Percentiles rank a stretch among this genome's conserved stretches.
These are phyloP conservation scores for Morella rubra DNA, from an alignment of 306 rosid species.

Conservation along the genomic window DNA sequence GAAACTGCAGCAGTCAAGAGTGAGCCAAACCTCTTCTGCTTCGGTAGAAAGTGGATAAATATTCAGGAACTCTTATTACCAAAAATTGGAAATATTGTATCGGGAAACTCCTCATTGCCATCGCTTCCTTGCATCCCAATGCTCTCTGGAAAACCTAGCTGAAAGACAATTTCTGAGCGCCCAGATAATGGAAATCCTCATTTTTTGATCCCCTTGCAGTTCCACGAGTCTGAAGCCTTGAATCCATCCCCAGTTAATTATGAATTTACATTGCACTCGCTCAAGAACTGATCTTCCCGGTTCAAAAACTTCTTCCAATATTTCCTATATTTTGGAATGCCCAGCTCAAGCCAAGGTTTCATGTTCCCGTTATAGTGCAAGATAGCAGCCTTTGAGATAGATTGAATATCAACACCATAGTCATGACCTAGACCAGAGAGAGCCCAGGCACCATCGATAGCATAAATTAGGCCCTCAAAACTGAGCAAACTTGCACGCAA, in stretches of 20 bases:
- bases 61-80: conserved; percentile 54
- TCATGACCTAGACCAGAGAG: conserved; percentile 81
- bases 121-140: conserved; percentile 42
- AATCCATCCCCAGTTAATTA: conserved; percentile 35
- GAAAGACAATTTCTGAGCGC: conserved; percentile 40
- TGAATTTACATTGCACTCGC: conserved; percentile 91
- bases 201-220: conserved; percentile 41
- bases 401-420: conserved; percentile 52
- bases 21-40: conserved; percentile 25
- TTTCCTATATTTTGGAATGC: conserved; percentile 74
- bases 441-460: conserved; percentile 72
- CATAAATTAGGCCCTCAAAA: conserved; percentile 62
- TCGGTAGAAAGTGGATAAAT: conserved; percentile 36
- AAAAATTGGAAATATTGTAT: conserved; percentile 47
- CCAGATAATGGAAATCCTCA: conserved; percentile 44
- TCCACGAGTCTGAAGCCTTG: conserved; percentile 40
- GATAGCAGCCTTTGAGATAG: conserved; percentile 51
- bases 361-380: conserved; percentile 93
- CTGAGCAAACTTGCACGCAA: conserved; percentile 80
- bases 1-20: conserved; percentile 34
- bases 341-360: conserved; percentile 99
- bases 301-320: conserved; percentile 80
- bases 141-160: conserved; percentile 37
- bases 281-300: conserved; percentile 79
- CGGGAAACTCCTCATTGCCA: conserved; percentile 45